These are phyloP conservation scores for Catharanthus roseus DNA, from an alignment of 257 asterid species.

Conservation along the genomic window DNA sequence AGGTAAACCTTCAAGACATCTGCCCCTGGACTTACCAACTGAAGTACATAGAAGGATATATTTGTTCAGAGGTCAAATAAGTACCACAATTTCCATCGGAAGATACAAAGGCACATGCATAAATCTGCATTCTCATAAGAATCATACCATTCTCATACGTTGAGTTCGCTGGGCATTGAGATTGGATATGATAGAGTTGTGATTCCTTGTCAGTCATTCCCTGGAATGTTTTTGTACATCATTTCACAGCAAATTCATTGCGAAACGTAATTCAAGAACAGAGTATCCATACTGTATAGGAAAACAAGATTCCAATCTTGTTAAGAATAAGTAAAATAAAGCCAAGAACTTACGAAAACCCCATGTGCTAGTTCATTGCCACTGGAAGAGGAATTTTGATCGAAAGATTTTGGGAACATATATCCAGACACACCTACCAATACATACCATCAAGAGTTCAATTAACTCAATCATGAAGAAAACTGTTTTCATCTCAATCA, in stretches of 20 bases:
- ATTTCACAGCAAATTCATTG: neutral
- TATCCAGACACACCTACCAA: constrained; percentile 31
- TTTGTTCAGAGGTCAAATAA: neutral
- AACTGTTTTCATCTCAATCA: neutral
- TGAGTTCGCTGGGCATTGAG: constrained; percentile 20
- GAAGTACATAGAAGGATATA: neutral
- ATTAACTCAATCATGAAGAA: neutral
- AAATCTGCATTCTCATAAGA: no score
- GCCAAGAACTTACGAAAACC: constrained; percentile 26
- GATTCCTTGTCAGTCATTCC: no score
- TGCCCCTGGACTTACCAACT: constrained; percentile 1
- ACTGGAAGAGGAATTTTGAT: constrained; percentile 9
- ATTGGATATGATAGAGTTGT: constrained; percentile 17
- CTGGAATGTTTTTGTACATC: constrained; percentile 16
- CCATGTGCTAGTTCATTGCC: constrained; percentile 7
- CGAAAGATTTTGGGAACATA: constrained; percentile 23
- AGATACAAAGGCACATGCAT: neutral
- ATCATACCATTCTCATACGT: neutral
- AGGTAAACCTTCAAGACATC: constrained; percentile 28
- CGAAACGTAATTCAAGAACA: neutral
- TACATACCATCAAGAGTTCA: constrained; percentile 3
- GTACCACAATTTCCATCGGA: neutral
- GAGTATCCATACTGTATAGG: neutral
- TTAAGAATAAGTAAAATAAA: constrained; percentile 1
- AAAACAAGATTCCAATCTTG: neutral